A percentile compares a stretch with the other conserved stretches of the same genome.
These are phyloP conservation scores for Aspergillus eucalypticola DNA, from an alignment of 2,329 filamentous ascomycete species.

Conservation along the genomic window DNA sequence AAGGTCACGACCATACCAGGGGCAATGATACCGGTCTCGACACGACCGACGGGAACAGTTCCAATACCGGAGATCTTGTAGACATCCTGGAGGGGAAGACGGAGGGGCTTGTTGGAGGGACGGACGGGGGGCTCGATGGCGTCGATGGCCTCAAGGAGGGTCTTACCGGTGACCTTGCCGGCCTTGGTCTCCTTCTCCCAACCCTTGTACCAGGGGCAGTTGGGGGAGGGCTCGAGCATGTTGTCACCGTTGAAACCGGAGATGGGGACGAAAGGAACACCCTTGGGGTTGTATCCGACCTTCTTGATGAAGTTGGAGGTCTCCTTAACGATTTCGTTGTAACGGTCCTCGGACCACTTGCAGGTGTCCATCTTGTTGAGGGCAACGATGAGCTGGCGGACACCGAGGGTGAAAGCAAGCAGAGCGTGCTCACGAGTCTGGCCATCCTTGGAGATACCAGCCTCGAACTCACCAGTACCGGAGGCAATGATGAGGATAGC, in stretches of 20 bases:
- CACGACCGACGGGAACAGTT: conserved; percentile 99
- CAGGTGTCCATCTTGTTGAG: conserved; percentile 99
- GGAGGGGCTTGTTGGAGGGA: conserved; percentile 98
- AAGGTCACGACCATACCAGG: conserved; percentile 86
- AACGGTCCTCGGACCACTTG: conserved; percentile 97
- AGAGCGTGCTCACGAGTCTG: conserved; percentile 99
- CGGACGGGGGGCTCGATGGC: conserved; percentile 88
- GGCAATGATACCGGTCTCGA: conserved; percentile 98
- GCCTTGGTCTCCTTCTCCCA: conserved; percentile 98
- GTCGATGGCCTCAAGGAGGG: conserved; percentile 98
- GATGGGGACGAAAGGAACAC: conserved; percentile 98
- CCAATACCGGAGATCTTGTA: conserved; percentile 99
- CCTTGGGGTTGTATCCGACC: conserved; percentile 99
- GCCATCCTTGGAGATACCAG: conserved; percentile 99
- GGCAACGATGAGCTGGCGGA: conserved; percentile 99
- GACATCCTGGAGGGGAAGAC: conserved; percentile 99
- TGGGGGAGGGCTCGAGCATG: conserved; percentile 87
- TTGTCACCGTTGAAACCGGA: conserved; percentile 99
- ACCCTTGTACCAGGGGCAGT: conserved; percentile 99
- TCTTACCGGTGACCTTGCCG: conserved; percentile 87
- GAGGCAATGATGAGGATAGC: conserved; percentile 99
- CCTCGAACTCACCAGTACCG: conserved; percentile 99
- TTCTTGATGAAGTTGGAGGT: conserved; percentile 99
- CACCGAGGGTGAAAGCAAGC: conserved; percentile 99
- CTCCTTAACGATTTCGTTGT: conserved; percentile 99